phyloP scores from a whole-genome alignment of 225 moss, liverwort and hornwort genomes.

The Pseudoscleropodium purum region DNA sequence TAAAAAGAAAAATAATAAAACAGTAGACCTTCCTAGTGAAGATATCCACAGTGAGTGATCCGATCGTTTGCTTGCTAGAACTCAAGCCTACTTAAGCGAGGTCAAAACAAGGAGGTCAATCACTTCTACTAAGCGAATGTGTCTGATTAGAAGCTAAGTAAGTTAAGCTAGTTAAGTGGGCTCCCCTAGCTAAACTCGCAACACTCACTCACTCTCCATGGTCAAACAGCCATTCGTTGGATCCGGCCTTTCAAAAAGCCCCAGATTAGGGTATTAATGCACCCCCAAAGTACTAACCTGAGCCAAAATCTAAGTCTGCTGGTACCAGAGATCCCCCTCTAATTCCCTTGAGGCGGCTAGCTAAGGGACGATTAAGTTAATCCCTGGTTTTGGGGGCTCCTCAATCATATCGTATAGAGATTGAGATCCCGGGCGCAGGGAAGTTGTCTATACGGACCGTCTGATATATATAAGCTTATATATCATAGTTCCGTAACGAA shows the following conservation, averaged over 20 bases:
- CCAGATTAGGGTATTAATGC: conserved; percentile 18
- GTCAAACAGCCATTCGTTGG: neutral
- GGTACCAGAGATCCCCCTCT: conserved; percentile 17
- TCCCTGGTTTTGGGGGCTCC: conserved; percentile 24
- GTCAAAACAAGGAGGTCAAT: neutral
- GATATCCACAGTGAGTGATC: neutral
- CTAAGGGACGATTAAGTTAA: neutral
- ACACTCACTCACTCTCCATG: neutral
- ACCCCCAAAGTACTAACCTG: conserved; percentile 11
- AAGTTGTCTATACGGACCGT: neutral
- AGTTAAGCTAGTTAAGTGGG: neutral
- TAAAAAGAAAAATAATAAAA: neutral
- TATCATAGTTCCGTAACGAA: neutral
- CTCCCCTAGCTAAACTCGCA: neutral
- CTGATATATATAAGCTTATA: neutral
- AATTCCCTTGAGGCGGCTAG: conserved; percentile 11
- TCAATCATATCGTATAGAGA: conserved; percentile 6
- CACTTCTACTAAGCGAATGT: neutral
- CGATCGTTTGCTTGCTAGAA: neutral
- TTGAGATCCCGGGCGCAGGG: conserved; percentile 9
- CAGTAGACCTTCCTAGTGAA: neutral
- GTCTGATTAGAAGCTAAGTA: neutral
- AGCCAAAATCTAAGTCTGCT: conserved; percentile 4
- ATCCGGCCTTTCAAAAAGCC: neutral
- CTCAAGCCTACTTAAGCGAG: neutral